Base-by-base conservation (phyloP, 495 filamentous ascomycete genomes). In the Tuber microsphaerosporum region DNA sequence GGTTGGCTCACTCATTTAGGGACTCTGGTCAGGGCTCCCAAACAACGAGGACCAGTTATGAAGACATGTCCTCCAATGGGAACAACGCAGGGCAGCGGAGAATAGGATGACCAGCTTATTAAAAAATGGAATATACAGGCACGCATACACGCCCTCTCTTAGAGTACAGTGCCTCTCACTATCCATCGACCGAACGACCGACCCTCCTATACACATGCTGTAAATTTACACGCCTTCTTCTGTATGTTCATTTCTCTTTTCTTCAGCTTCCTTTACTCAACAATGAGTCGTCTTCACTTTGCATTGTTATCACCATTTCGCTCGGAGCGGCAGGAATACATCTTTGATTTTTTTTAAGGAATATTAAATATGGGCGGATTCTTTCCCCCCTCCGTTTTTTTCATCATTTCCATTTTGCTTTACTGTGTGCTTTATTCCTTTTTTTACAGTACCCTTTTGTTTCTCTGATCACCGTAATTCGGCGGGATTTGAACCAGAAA, bases 1-100 rank as follows among this genome's bases (percentile, higher is more conserved):
- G 56, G 56, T 65, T 65, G 56, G 56, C 56, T 65, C 56, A 65
- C 56, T 34, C 56, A 26, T 65, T 65, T 65, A 34, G 56, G 56
- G 56, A 65, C 26, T 65, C 56, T 65, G 26, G 56, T 65, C 56
- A 65, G 7, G 56, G 56, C 56, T 65, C 56, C 56, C 56, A 65
- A 65, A 65, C 56, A 65, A 16, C 56, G 56, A 65, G 56, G 56
- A 26, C 26, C 5, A 65, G 26, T 19, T 65, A 65, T 34, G 56
- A 65, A 65, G 56, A 65, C 56, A 65, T 34, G 26, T 65, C 56
- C 26, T 61, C n/a, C 10, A 34, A 14, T 34, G 56, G 56, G 31
- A 65, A 34, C 14, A 65, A 34, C 1, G 56, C 1, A 4, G 56
- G 56, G 12, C 12, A 65, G 14, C 12, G 56, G 56, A 65, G 56